Base-by-base conservation (phyloP, 345 rosid genomes). In the Murraya koenigii region DNA sequence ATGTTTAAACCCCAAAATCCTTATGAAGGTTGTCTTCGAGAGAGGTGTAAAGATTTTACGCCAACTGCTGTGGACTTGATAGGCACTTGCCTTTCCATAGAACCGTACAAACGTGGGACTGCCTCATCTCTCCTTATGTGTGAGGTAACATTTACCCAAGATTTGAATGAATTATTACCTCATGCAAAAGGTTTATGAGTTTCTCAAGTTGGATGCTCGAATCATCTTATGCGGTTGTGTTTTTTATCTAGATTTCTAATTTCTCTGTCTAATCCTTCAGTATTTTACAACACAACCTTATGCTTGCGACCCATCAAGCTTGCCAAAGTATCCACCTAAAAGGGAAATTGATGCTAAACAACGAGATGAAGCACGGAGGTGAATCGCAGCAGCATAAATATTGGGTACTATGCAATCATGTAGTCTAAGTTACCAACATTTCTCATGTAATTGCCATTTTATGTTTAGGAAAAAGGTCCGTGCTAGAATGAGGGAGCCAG, bases 271-370 rank as follows among this genome's bases (percentile, higher is more conserved):
- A 68, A 38, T 10, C 20, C 62, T 73, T 44, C 84, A 90, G 97
- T 90, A 88, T 78, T 90, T 92, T 85, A 83, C 71, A 52, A 87
- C 89, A 62, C 73, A 64, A 76, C 97, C 97, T 56, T 87, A 80
- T 58, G 86, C 97, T 0, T 90, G 93, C 72, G 90, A 89, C 22
- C 93, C 97, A 30, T 90, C 95, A 75, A 82, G 81, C 78, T 81
- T 92, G 81, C 95, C 95, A 72, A 88, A 85, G 82, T 92, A 92
- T 80, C 85, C 94, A 64, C 93, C 97, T 66, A 92, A 86, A 79
- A 92, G 86, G 77, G 97, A 92, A 84, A 86, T 92, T 79, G 95
- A 92, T 82, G 97, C 91, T 58, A 92, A 89, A 84, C 55, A 72
- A 35, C 87, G 93, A 2, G 93, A 92, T 26, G 94, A 88, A 26